A percentile compares a stretch with the other conserved stretches of the same genome.
Conservation (phyloP, 202 grass and related monocot genomes). For the Sporobolus alterniflorus region DNA sequence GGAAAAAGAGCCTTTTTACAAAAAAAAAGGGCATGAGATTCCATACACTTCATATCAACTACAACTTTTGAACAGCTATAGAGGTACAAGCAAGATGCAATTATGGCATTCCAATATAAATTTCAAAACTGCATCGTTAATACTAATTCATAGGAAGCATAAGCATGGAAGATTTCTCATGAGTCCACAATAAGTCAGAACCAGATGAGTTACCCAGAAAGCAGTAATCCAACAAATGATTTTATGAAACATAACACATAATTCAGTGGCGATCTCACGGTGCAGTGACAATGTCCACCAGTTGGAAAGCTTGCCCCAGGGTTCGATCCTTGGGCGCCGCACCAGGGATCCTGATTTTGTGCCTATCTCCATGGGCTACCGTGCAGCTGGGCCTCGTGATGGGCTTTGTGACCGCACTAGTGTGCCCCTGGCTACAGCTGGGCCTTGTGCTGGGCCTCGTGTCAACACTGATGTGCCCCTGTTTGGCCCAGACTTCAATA, state of each 20-base stretch:
- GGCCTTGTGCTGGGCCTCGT: no score
- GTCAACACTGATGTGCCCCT: no score
- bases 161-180: constrained; percentile 6
- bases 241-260: background rate
- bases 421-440: no score
- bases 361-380: no score
- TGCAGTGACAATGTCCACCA: no score
- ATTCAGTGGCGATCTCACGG: background rate
- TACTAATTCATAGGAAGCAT: background rate
- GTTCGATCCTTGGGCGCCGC: no score
- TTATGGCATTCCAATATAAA: background rate
- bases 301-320: no score
- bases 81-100: background rate
- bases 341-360: no score
- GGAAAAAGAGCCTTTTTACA: background rate
- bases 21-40: constrained; percentile 17
- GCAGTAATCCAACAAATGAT: background rate
- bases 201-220: background rate
- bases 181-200: constrained; percentile 1
- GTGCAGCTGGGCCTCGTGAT: no score
- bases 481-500: no score
- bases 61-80: background rate
- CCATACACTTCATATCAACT: background rate
- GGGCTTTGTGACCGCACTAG: no score
- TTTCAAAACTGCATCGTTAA: background rate